A percentile compares a stretch with the other conserved stretches of the same genome.
Conservation (phyloP, 2,329 filamentous ascomycete species). For the Fusarium tricinctum region DNA sequence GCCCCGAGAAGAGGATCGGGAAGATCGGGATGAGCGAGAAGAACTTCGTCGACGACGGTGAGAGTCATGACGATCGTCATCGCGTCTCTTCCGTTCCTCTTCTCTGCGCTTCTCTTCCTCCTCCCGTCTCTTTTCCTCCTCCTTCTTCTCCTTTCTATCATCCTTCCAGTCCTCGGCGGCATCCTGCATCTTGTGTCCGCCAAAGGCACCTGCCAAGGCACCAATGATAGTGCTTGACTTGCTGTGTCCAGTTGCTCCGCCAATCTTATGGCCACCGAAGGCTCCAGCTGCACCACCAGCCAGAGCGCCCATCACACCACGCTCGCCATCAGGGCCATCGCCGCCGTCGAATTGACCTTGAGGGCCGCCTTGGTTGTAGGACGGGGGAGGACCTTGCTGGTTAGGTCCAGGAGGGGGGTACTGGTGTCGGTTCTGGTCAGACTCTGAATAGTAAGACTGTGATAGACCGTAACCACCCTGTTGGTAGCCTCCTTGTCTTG, state of each 20-base stretch:
- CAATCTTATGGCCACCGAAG: slow-evolving; percentile 58
- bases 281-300: slow-evolving; percentile 59
- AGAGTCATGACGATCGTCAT: slow-evolving; percentile 21
- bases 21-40: slow-evolving; percentile 1
- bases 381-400: slow-evolving; percentile 11
- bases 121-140: slow-evolving; percentile 36
- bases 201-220: slow-evolving; percentile 58
- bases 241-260: slow-evolving; percentile 50
- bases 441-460: slow-evolving; percentile 27
- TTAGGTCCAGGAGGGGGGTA: slow-evolving; percentile 25
- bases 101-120: slow-evolving; percentile 52
- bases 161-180: slow-evolving; percentile 58
- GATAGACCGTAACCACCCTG: slow-evolving; percentile 23
- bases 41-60: slow-evolving; percentile 14
- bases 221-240: slow-evolving; percentile 57
- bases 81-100: slow-evolving; percentile 35
- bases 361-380: slow-evolving; percentile 8
- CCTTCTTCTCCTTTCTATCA: slow-evolving; percentile 55
- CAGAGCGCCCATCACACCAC: slow-evolving; percentile 58
- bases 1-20: slow-evolving; percentile 13
- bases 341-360: slow-evolving; percentile 12
- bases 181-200: slow-evolving; percentile 60
- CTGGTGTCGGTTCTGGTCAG: slow-evolving; percentile 17
- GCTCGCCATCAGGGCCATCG: slow-evolving; percentile 55
- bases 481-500: slow-evolving; percentile 13